phyloP scores from a whole-genome alignment of 2,329 filamentous ascomycete species.

The Plectosphaerella sp. region DNA sequence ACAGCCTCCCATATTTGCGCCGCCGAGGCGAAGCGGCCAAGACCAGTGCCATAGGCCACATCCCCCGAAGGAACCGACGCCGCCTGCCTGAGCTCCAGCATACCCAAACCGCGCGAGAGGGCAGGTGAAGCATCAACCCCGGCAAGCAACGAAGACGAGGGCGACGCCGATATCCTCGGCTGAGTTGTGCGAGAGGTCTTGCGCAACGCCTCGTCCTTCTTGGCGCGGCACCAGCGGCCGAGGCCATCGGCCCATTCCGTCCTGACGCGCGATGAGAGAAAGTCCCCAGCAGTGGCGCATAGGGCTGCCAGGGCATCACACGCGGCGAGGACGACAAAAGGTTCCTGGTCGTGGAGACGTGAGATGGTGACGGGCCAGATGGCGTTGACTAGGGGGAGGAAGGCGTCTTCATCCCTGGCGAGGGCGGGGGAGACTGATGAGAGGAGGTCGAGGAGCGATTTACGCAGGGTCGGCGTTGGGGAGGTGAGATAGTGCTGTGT shows the following conservation, averaged over 20 bases:
- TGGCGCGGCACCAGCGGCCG: slow-evolving; percentile 40
- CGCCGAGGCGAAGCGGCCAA: slow-evolving; percentile 57
- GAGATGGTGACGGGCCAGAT: slow-evolving; percentile 80
- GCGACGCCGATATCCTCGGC: background rate
- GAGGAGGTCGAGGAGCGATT: slow-evolving; percentile 73
- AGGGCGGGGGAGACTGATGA: slow-evolving; percentile 68
- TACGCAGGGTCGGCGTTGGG: slow-evolving; percentile 72
- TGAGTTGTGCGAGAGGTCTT: background rate
- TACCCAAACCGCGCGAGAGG: slow-evolving; percentile 17
- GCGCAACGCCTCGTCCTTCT: slow-evolving; percentile 30
- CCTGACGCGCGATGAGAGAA: slow-evolving; percentile 72
- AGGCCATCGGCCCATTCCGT: slow-evolving; percentile 63
- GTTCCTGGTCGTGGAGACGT: slow-evolving; percentile 62
- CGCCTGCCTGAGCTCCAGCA: slow-evolving; percentile 14
- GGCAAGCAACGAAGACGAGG: background rate
- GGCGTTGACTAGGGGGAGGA: slow-evolving; percentile 83
- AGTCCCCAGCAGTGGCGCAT: slow-evolving; percentile 71
- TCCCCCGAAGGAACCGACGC: background rate
- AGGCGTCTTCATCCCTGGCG: slow-evolving; percentile 71
- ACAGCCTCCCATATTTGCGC: slow-evolving; percentile 62
- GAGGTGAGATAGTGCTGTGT: slow-evolving; percentile 91
- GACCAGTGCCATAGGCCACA: slow-evolving; percentile 22
- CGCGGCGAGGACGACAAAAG: slow-evolving; percentile 65
- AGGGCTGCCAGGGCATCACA: slow-evolving; percentile 65
- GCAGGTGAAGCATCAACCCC: slow-evolving; percentile 15